Percentiles rank a stretch among this genome's conserved stretches.
phyloP scores from a whole-genome alignment of 2,329 filamentous ascomycete species.

The Claviceps humidiphila region DNA sequence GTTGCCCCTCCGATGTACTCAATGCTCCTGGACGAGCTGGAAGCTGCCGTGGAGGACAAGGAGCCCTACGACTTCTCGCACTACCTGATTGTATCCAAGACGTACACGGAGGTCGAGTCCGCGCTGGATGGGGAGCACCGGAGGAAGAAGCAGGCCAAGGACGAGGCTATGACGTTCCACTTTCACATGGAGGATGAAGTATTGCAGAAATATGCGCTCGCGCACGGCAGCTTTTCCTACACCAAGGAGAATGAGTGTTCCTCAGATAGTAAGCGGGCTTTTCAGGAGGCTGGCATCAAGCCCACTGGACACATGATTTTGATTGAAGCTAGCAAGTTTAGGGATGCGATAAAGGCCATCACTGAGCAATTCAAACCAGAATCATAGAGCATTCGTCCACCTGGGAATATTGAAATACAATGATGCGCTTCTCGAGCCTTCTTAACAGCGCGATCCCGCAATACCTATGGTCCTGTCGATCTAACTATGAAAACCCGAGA shows the following conservation, averaged over 20 bases:
- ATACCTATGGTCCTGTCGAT: no score
- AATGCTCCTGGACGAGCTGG: slow-evolving; percentile 86
- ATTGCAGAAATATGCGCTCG: slow-evolving; percentile 61
- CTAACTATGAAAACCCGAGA: no score
- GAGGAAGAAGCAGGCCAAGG: slow-evolving; percentile 52
- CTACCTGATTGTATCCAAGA: slow-evolving; percentile 83
- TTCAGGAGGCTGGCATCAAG: slow-evolving; percentile 84
- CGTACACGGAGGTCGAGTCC: slow-evolving; percentile 80
- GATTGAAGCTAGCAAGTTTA: slow-evolving; percentile 69
- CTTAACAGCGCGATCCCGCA: no score
- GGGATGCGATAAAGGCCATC: slow-evolving; percentile 61
- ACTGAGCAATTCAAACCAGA: slow-evolving; percentile 54
- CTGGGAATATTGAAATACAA: neutral
- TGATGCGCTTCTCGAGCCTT: neutral
- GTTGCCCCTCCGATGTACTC: slow-evolving; percentile 87
- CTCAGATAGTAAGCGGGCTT: slow-evolving; percentile 85
- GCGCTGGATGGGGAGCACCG: slow-evolving; percentile 52
- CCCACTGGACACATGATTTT: slow-evolving; percentile 74
- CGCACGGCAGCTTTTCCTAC: slow-evolving; percentile 60
- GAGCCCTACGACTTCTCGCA: slow-evolving; percentile 90
- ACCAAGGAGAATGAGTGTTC: slow-evolving; percentile 68
- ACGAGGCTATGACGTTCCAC: slow-evolving; percentile 57
- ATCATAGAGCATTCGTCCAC: slow-evolving; percentile 3
- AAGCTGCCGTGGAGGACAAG: slow-evolving; percentile 75
- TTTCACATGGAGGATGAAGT: slow-evolving; percentile 96